Evolutionary conservation across 2,329 filamentous ascomycete species (phyloP).

Genomic region (Phaeoacremonium minimum): DNA sequence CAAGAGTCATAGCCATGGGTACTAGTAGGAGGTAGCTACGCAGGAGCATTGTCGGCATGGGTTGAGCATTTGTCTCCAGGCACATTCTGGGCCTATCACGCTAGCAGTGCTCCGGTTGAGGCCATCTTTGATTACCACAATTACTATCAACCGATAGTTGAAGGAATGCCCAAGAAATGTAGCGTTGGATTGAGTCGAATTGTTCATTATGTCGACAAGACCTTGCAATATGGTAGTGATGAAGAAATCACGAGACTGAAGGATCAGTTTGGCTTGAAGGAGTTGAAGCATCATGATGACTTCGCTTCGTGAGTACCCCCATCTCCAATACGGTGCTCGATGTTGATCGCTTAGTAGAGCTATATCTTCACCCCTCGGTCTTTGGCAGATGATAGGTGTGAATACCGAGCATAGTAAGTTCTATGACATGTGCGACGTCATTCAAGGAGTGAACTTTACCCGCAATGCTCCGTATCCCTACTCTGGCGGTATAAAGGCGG

Average conservation of each 20-base stretch:
- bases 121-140: conserved; percentile 52
- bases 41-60: conserved; percentile 52
- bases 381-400: conserved; percentile 30
- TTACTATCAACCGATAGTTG: conserved; percentile 52
- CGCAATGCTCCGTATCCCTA: conserved; percentile 8
- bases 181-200: conserved; percentile 46
- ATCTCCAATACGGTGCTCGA: too few relatives aligned
- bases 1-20: too few relatives aligned
- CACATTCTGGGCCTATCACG: conserved; percentile 57
- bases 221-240: conserved; percentile 32
- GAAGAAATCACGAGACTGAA: conserved; percentile 37
- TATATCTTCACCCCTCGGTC: conserved; percentile 16
- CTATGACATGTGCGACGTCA: conserved; percentile 29
- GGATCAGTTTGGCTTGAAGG: conserved; percentile 43
- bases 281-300: conserved; percentile 45
- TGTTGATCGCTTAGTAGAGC: too few relatives aligned
- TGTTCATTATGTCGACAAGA: conserved; percentile 48
- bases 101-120: conserved; percentile 51
- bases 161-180: conserved; percentile 56
- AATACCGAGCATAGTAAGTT: conserved; percentile 26
- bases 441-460: conserved; percentile 27
- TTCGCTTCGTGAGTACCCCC: conserved; percentile 33
- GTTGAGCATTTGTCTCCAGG: conserved; percentile 45
- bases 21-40: conserved; percentile 51
- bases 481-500: conserved; percentile 21